Base-by-base conservation (phyloP, 2,329 filamentous ascomycete genomes). In the Rhinocladiella similis region DNA sequence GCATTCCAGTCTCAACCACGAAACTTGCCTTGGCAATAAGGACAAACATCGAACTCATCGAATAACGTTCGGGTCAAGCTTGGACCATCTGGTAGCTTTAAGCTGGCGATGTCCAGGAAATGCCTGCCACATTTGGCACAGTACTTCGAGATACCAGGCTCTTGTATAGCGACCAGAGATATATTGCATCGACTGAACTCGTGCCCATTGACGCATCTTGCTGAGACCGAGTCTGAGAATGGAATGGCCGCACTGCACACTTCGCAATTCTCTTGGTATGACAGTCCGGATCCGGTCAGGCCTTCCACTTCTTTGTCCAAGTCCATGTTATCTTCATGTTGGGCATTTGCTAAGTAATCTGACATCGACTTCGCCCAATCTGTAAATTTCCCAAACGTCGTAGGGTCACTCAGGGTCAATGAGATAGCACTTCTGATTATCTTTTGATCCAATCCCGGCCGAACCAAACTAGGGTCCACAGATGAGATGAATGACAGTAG, bases 1-100 rank as follows among this genome's bases (percentile, higher is more conserved):
- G 56, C 59, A 62, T 62, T 62, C 59, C 56, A 62, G 48, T 55
- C 56, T 60, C 43, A 58, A 10, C 60, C 64, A 29, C 63, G 61
- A 54, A 63, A 66, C 56, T 61, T 65, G 53, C 57, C 65, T 52
- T 62, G 58, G 57, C 65, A 67, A 47, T 64, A 67, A 5, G 63
- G 64, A 50, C 65, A 67, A 43, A 61, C 51, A 55, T 65, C 59
- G 50, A 64, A 65, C 54, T 55, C 41, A 33, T 65, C 59, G 41
- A 66, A 64, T 33, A 67, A 50, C 25, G 53, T 50, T 47, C 49
- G 51, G 46, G 56, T 59, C 43, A 67, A 55, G 60, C 63, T 64
- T 45, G 58, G 63, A 58, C 60, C 63, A 35, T 42, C 48, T 14
- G 18, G 47, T 36, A 53, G 47, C 50, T 60, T 54, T 45, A 64